A percentile compares a stretch with the other conserved stretches of the same genome.
These are phyloP conservation scores for Viridothelium virens DNA, from an alignment of 495 filamentous ascomycete genomes.

Conservation along the genomic window DNA sequence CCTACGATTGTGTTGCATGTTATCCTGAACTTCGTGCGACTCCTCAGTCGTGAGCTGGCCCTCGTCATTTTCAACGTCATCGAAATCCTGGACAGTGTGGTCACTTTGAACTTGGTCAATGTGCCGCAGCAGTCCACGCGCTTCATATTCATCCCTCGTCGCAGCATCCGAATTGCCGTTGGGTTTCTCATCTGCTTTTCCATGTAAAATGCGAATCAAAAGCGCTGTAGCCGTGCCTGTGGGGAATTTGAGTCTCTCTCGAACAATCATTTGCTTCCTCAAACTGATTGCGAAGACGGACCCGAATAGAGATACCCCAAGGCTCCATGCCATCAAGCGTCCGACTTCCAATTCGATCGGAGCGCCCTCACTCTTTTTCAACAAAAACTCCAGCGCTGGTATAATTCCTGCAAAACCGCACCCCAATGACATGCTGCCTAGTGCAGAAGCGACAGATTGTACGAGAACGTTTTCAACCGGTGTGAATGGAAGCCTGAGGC, in stretches of 20 bases:
- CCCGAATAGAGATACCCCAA: slow-evolving; percentile 87
- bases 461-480: slow-evolving; percentile 94
- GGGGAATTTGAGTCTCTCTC: slow-evolving; percentile 84
- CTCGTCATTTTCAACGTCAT: not conserved
- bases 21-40: not conserved
- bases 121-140: slow-evolving; percentile 18
- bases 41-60: slow-evolving; percentile 27
- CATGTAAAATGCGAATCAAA: slow-evolving; percentile 79
- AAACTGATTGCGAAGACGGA: slow-evolving; percentile 87
- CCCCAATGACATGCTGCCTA: slow-evolving; percentile 90
- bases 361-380: slow-evolving; percentile 43
- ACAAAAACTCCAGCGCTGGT: slow-evolving; percentile 76
- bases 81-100: not conserved
- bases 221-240: slow-evolving; percentile 92
- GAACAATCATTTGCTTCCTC: slow-evolving; percentile 78
- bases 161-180: not conserved
- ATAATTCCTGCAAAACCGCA: slow-evolving; percentile 90
- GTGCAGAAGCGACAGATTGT: slow-evolving; percentile 84
- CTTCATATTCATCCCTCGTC: slow-evolving; percentile 16
- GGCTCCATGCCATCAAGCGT: slow-evolving; percentile 73
- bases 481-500: slow-evolving; percentile 64
- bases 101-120: not conserved
- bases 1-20: slow-evolving; percentile 44
- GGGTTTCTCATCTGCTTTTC: slow-evolving; percentile 35
- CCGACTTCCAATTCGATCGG: slow-evolving; percentile 55